Percentiles rank a stretch among this genome's conserved stretches.
phyloP scores from a whole-genome alignment of 371 early-diverging fungal genomes.

The Phascolomyces articulosus region DNA sequence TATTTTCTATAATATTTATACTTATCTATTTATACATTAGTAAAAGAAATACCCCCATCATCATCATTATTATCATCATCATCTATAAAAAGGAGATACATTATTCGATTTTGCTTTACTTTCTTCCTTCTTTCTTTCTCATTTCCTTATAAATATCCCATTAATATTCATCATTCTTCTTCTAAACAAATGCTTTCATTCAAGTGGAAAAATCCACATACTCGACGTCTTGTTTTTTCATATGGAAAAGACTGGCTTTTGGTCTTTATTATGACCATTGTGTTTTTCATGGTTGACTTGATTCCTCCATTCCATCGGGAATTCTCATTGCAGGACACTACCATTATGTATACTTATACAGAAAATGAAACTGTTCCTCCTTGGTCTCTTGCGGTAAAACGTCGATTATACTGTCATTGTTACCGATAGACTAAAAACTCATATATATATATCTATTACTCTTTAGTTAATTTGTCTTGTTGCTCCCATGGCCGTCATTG shows the following conservation, averaged over 20 bases:
- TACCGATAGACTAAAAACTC: too few species aligned
- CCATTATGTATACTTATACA: constrained; percentile 53
- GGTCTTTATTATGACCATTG: constrained; percentile 52
- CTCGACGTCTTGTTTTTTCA: constrained; percentile 42
- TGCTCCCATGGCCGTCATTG: constrained; percentile 59
- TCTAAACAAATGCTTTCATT: not conserved
- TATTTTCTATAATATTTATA: too few species aligned
- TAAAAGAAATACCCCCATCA: too few species aligned
- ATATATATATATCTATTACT: too few species aligned
- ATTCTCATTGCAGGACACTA: constrained; percentile 67
- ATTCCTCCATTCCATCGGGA: constrained; percentile 70
- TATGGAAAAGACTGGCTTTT: constrained; percentile 69
- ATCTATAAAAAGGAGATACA: too few species aligned
- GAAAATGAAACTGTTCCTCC: constrained; percentile 5
- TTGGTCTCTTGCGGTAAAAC: not conserved
- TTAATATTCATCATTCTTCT: not conserved
- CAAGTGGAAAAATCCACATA: constrained; percentile 13
- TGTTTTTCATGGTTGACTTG: constrained; percentile 53
- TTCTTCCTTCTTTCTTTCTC: not conserved
- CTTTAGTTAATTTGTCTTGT: constrained; percentile 45
- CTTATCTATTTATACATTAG: too few species aligned
- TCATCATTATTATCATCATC: too few species aligned
- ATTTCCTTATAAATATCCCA: not conserved
- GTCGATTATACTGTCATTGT: not conserved
- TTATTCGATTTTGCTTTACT: too few species aligned